A percentile compares a stretch with the other conserved stretches of the same genome.
Evolutionary conservation across 495 filamentous ascomycete species (phyloP).

Genomic region (Cercophora newfieldiana): DNA sequence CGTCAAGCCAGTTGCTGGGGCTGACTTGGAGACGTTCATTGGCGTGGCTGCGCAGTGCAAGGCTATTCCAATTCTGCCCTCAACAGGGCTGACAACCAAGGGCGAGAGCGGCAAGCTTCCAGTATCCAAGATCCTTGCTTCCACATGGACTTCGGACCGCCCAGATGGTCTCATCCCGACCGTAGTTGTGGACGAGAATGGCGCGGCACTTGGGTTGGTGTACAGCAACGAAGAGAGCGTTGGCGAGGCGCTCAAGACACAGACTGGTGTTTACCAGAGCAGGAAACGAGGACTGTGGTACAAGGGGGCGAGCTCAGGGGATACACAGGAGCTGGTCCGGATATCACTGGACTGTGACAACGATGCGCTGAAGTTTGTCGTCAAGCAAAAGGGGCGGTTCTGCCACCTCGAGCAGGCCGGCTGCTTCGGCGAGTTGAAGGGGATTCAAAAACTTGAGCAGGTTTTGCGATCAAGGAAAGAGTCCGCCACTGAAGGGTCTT

Average conservation of each 20-base stretch:
- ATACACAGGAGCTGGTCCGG: constrained; percentile 82
- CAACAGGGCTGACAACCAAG: constrained; percentile 65
- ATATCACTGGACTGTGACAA: constrained; percentile 89
- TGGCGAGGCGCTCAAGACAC: constrained; percentile 78
- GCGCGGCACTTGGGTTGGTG: constrained; percentile 79
- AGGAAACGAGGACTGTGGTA: constrained; percentile 94
- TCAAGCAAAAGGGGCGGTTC: constrained; percentile 89
- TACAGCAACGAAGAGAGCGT: constrained; percentile 94
- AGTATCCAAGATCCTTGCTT: constrained; percentile 67
- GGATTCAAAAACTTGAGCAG: constrained; percentile 79
- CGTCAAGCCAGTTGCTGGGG: constrained; percentile 43
- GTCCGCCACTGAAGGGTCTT: constrained; percentile 83
- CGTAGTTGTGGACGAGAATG: constrained; percentile 85
- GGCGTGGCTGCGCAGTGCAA: constrained; percentile 54
- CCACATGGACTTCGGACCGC: constrained; percentile 73
- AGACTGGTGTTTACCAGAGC: constrained; percentile 92
- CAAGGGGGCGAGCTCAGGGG: constrained; percentile 92
- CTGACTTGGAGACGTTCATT: constrained; percentile 53
- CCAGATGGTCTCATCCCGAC: constrained; percentile 84
- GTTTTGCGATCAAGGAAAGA: constrained; percentile 77
- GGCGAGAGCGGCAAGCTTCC: constrained; percentile 58
- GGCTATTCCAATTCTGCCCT: constrained; percentile 77
- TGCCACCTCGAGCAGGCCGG: constrained; percentile 89
- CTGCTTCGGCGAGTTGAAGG: constrained; percentile 84
- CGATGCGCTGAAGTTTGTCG: constrained; percentile 86